Evolutionary conservation across 495 filamentous ascomycete genomes (phyloP), one percentile per base, ranked within the genome.

Genomic region (Aspergillus saccharolyticus): DNA sequence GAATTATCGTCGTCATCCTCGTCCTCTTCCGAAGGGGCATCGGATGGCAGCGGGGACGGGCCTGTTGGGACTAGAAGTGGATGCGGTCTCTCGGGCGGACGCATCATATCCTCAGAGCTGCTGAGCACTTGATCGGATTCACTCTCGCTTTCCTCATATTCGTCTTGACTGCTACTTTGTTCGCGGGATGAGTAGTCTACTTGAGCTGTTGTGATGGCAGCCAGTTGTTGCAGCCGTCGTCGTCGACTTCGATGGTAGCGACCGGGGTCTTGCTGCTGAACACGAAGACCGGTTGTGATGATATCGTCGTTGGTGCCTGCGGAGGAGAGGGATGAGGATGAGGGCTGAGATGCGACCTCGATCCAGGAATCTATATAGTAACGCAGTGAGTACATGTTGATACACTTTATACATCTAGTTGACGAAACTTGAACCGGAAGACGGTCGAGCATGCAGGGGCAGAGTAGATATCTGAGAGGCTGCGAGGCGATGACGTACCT

Each of bases 321-420:
- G 18, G 90, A 96, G 14, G 92, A 96, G n/a, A 94, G 76, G 28
- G 85, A 88, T 15, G 94, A 96, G 10, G 92, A 93, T 1, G 92
- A 96, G 19, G 93, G 90, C 56, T 95, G 90, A 2, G 94, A 97
- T 46, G 89, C 81, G 55, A 98, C 85, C 70, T 98, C 94, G 67
- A 98, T 85, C 94, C 94, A 98, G 1, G 93, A 97, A 74, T 97
- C 94, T 92, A 82, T 66, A 64, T 76, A 80, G 66, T 79, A 68
- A 28, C 66, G 73, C 42, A 77, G 73, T 82, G 78, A 80, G 77
- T 80, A 81, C 74, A 80, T 78, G 52, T 28, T 77, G 62, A 58
- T 74, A 66, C 19, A 63, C 4, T 5, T 6, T 39, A 39, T 8
- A 39, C 33, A 39, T 39, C 12, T 10, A 39, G 5, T 5, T 39